Evolutionary conservation across 225 moss, liverwort and hornwort genomes (phyloP).

Genomic region (Sphagnum contortum): DNA sequence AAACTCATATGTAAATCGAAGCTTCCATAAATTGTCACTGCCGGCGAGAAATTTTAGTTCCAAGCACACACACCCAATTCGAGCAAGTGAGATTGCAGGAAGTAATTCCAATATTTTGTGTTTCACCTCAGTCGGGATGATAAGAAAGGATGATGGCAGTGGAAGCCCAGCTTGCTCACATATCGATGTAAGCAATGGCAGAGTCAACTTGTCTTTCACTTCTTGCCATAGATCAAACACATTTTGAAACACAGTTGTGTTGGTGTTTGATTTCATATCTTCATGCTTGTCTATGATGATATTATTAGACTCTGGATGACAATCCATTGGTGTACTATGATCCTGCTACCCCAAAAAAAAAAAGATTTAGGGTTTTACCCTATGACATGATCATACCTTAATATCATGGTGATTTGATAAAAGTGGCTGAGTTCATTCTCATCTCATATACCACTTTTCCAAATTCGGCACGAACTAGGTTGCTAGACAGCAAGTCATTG

Average conservation of each 20-base stretch:
- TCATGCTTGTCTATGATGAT: conserved; percentile 3
- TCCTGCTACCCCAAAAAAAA: conserved; percentile 25
- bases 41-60: conserved; percentile 73
- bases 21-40: conserved; percentile 78
- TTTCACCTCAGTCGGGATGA: conserved; percentile 78
- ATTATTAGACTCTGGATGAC: not conserved
- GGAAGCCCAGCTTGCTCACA: conserved; percentile 80
- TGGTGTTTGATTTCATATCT: conserved; percentile 17
- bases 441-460: too few species aligned
- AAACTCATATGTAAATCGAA: conserved; percentile 56
- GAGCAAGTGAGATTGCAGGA: conserved; percentile 49
- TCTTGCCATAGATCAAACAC: conserved; percentile 90
- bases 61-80: conserved; percentile 63
- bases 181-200: conserved; percentile 80
- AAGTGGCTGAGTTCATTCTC: too few species aligned
- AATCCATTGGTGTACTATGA: conserved; percentile 18
- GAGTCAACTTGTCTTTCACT: conserved; percentile 81
- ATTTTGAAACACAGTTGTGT: conserved; percentile 30
- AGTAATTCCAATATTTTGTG: conserved; percentile 69
- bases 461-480: too few species aligned
- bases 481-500: too few species aligned
- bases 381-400: too few species aligned
- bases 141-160: conserved; percentile 72
- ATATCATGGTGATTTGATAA: too few species aligned
- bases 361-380: too few species aligned